phyloP scores from a whole-genome alignment of 225 moss, liverwort and hornwort genomes.

The Polytrichum formosum region DNA sequence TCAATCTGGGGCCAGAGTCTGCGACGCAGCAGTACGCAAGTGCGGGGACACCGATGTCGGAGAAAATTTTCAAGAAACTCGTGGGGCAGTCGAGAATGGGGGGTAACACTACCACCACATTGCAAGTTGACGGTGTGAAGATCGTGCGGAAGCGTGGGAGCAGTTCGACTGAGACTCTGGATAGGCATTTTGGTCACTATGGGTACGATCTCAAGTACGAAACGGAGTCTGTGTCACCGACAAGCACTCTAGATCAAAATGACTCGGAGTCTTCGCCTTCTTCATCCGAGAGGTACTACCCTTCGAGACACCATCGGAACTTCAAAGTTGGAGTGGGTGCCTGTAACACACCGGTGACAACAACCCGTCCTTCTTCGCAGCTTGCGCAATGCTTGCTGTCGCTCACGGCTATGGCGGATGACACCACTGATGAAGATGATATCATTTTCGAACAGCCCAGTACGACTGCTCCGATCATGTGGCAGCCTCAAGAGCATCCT shows the following conservation, averaged over 20 bases:
- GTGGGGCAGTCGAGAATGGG: conserved; percentile 21
- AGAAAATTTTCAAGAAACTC: conserved; percentile 36
- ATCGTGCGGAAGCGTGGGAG: conserved; percentile 26
- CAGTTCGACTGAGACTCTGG: conserved; percentile 46
- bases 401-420: conserved; percentile 59
- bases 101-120: conserved; percentile 5
- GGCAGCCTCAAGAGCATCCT: conserved; percentile 29
- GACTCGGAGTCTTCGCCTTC: conserved; percentile 43
- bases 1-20: conserved; percentile 27
- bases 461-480: conserved; percentile 22
- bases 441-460: conserved; percentile 60
- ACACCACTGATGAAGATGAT: conserved; percentile 58
- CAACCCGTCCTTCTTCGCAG: conserved; percentile 44
- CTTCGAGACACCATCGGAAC: conserved; percentile 23
- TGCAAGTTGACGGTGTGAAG: conserved; percentile 17
- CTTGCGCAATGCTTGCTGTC: conserved; percentile 58
- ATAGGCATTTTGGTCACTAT: conserved; percentile 53
- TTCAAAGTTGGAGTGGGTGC: conserved; percentile 1
- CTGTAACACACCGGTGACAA: neutral
- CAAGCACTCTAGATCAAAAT: conserved; percentile 44
- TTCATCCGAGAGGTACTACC: conserved; percentile 26
- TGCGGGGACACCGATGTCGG: conserved; percentile 29
- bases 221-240: conserved; percentile 47
- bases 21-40: conserved; percentile 6
- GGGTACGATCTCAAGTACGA: conserved; percentile 39